phyloP scores from a whole-genome alignment of 2,329 filamentous ascomycete genomes.

The Hypoxylon sp. region DNA sequence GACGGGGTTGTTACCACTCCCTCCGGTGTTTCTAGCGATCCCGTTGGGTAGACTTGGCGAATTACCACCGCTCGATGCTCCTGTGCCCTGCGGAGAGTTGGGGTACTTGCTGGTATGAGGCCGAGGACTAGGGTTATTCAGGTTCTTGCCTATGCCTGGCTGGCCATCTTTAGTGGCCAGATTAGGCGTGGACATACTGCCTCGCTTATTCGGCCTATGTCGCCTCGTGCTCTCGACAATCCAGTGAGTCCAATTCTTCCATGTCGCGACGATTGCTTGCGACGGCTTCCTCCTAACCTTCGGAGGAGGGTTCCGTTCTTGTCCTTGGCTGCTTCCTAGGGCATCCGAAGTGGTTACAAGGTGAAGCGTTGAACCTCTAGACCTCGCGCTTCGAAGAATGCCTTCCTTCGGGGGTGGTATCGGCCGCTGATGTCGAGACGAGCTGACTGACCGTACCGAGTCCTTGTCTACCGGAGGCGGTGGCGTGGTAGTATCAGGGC shows the following conservation, averaged over 20 bases:
- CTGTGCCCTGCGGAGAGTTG: conserved; percentile 56
- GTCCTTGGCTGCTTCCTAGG: conserved; percentile 56
- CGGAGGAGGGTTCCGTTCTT: conserved; percentile 53
- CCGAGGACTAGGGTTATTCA: conserved; percentile 69
- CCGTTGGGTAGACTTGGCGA: conserved; percentile 68
- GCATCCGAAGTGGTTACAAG: conserved; percentile 78
- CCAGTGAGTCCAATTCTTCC: conserved; percentile 77
- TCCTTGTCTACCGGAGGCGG: conserved; percentile 86
- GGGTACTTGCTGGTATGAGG: conserved; percentile 74
- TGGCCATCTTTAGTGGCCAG: conserved; percentile 66
- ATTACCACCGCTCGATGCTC: conserved; percentile 62
- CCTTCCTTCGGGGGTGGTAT: conserved; percentile 90
- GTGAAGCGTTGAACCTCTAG: conserved; percentile 87
- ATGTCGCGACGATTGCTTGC: conserved; percentile 71
- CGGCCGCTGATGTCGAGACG: conserved; percentile 81
- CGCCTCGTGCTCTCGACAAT: conserved; percentile 71
- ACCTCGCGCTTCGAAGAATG: conserved; percentile 75
- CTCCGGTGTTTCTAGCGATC: conserved; percentile 56
- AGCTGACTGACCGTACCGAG: conserved; percentile 80
- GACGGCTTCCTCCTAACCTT: conserved; percentile 71
- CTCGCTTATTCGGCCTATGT: conserved; percentile 64
- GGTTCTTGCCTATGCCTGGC: conserved; percentile 58
- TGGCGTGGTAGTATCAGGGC: conserved; percentile 63
- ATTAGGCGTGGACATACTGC: conserved; percentile 72
- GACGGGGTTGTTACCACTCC: conserved; percentile 41